Evolutionary conservation across 176 grass and related monocot genomes (phyloP).

Genomic region (Areca catechu): DNA sequence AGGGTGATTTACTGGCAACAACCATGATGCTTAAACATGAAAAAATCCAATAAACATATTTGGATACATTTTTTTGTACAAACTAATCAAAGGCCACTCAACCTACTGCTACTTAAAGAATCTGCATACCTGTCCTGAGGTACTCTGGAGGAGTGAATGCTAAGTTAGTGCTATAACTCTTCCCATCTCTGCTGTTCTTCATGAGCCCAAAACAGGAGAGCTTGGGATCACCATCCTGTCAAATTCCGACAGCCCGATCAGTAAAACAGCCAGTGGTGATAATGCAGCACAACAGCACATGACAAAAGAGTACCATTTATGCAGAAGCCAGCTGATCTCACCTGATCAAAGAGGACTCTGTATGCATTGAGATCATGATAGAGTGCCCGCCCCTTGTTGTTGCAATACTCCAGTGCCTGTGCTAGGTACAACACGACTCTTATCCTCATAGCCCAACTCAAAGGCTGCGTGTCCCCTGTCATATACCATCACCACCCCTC

Average conservation of each 20-base stretch:
- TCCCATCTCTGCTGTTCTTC: conserved; percentile 18
- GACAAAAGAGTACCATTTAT: background rate
- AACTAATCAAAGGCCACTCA: no score
- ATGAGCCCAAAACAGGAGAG: conserved; percentile 16
- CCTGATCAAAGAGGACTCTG: conserved; percentile 50
- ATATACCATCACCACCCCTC: conserved; percentile 4
- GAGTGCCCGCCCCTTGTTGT: conserved; percentile 24
- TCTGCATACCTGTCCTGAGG: conserved; percentile 59
- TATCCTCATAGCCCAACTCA: conserved; percentile 49
- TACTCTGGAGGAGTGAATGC: conserved; percentile 96
- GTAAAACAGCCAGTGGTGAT: no score
- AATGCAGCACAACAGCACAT: background rate
- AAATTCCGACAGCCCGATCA: background rate
- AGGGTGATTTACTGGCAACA: no score
- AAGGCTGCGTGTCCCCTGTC: conserved; percentile 45
- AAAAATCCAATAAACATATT: no score
- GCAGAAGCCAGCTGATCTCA: background rate
- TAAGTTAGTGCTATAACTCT: conserved; percentile 30
- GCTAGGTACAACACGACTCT: conserved; percentile 36
- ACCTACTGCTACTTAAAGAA: no score
- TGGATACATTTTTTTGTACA: no score
- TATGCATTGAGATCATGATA: conserved; percentile 66
- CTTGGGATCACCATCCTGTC: conserved; percentile 23
- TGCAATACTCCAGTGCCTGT: conserved; percentile 46
- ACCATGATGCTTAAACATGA: no score